Base-by-base conservation (phyloP, 2,329 filamentous ascomycete genomes). In the Fusarium tricinctum region DNA sequence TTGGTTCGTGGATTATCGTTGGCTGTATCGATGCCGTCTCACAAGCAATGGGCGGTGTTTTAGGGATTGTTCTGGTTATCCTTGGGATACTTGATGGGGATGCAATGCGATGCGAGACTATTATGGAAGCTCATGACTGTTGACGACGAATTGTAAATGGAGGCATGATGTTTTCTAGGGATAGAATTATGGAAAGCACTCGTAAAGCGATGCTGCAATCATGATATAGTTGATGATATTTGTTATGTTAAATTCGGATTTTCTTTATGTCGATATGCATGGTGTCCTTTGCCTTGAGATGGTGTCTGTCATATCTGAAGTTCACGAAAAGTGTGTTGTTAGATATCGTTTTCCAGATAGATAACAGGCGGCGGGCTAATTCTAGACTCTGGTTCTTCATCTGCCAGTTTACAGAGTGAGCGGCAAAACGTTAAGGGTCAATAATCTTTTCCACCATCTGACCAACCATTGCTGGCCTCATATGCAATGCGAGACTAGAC, bases 1-100 rank as follows among this genome's bases (percentile, higher is more conserved):
- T 74, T 68, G 73, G 73, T 72, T 74, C 71, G 62, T 73, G 73
- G 71, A 70, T 74, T 74, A 69, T 71, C 71, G 66, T 66, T 66
- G 71, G 61, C 70, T 72, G 63, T 60, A 63, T 70, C 63, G 56
- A 74, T 54, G 68, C 61, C 58, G 70, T 62, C 70, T 65, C 66
- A 58, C 63, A 66, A 65, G 68, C 70, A 64, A 63, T 61, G 60
- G 66, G 51, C 43, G 55, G 57, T 68, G 42, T 62, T 65, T 62
- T 45, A 22, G 32, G 65, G 33, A 57, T 53, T 56, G 60, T 59
- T 49, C 58, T 69, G 48, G 48, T 58, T 60, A 56, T 70, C 61
- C 56, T 69, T 58, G 64, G 57, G 52, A 66, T 69, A 59, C 12
- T 42, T 55, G 67, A 63, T 43, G 50, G 35, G 45, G 47, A 52